phyloP scores from a whole-genome alignment of 1,139 yeast species.

The Debaryomyces sp. region DNA sequence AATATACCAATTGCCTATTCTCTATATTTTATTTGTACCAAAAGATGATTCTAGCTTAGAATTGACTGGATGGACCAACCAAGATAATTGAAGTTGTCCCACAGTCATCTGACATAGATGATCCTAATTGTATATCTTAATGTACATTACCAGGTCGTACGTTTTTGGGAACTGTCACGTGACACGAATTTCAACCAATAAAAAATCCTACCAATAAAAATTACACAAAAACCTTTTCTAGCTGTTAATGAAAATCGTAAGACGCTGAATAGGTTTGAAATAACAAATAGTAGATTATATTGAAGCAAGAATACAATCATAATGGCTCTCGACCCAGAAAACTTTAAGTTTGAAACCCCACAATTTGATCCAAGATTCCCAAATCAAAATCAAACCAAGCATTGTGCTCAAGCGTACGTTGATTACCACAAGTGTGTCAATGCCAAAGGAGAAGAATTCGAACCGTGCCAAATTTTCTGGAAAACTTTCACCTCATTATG shows the following conservation, averaged over 20 bases:
- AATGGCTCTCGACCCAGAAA: slow-evolving; percentile 52
- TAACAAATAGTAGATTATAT: slow-evolving; percentile 4
- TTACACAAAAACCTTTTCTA: slow-evolving; percentile 9
- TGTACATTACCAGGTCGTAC: slow-evolving; percentile 2
- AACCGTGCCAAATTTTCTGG: slow-evolving; percentile 95
- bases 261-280: slow-evolving; percentile 6
- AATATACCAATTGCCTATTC: slow-evolving; percentile 22
- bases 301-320: slow-evolving; percentile 7
- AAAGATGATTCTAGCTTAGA: background rate
- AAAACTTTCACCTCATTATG: slow-evolving; percentile 89
- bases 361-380: slow-evolving; percentile 96
- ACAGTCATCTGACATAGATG: background rate
- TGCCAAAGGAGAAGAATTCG: slow-evolving; percentile 97
- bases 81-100: background rate
- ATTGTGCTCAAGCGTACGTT: slow-evolving; percentile 97
- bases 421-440: slow-evolving; percentile 97
- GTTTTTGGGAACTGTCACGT: background rate
- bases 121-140: background rate
- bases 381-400: slow-evolving; percentile 94
- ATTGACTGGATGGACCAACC: slow-evolving; percentile 3
- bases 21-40: slow-evolving; percentile 11
- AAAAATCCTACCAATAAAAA: slow-evolving; percentile 1
- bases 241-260: slow-evolving; percentile 12
- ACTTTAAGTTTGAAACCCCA: slow-evolving; percentile 70
- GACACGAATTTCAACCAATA: slow-evolving; percentile 3